Base-by-base conservation (phyloP, 805 yeast species). In the Nakazawaea ernobii region DNA sequence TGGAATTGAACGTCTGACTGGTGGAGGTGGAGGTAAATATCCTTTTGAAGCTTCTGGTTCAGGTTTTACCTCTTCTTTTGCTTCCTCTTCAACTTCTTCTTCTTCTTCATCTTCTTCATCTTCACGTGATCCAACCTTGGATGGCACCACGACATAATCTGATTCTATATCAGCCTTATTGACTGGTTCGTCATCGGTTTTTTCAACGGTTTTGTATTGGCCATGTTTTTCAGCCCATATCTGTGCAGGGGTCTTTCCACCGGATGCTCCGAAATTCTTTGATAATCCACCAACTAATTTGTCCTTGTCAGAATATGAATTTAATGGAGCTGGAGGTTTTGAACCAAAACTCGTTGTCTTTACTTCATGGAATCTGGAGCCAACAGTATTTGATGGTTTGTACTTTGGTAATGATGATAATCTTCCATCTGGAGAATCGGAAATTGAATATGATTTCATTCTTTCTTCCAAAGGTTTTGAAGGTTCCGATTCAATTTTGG, bases 241-340 rank as follows among this genome's bases (percentile, higher is more conserved):
- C 68, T 90, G 97, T 28, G 97, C 97, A 24, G 97, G 97, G 7
- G 96, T 86, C 65, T 88, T 86, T 51, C 96, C 97, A 51, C 74
- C 77, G 52, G 77, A 77, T 46, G 83, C 68, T 52, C 78, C 94
- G 61, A 77, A 84, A 61, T 79, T 73, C 59, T 76, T 70, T 28
- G 79, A 73, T 43, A 80, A 67, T 35, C 88, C 92, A 46, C 82
- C 80, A 40, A 75, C 74, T 4, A 74, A 65, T 50, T 75, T 73
- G 27, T 72, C 72, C 20, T 68, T 66, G 45, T 67, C 74, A 39
- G 61, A 59, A 14, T 50, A 37, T n/a, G 41, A 15, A 9, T 30
- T 30, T 4, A 39, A 26, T 28, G 68, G 67, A 10, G 55, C 43
- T 10, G 66, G 70, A 28, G 64, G 57, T 36, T 61, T 59, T 4